Conservation (phyloP, 305 asterid species). For the Lippia alba region DNA sequence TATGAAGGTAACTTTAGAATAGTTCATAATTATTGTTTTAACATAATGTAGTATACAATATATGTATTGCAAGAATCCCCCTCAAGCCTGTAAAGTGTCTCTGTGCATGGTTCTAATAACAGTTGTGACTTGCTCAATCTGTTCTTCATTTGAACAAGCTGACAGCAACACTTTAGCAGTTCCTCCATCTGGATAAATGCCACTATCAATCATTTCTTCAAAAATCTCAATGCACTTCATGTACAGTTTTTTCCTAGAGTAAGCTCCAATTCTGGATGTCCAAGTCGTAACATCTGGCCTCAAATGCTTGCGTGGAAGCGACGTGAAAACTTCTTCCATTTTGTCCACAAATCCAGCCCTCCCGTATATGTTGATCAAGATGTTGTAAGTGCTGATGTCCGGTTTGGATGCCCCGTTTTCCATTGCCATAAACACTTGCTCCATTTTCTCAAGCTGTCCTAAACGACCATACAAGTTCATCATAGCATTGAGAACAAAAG, state of each 20-base stretch:
- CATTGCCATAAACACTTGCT: slow-evolving; percentile 58
- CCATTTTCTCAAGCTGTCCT: slow-evolving; percentile 84
- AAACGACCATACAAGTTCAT: slow-evolving; percentile 77
- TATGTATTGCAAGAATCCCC: not conserved
- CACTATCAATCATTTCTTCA: slow-evolving; percentile 86
- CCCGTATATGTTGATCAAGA: slow-evolving; percentile 76
- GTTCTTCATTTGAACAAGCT: slow-evolving; percentile 68
- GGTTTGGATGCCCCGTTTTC: slow-evolving; percentile 53
- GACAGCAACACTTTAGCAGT: slow-evolving; percentile 82
- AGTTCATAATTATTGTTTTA: too few relatives aligned
- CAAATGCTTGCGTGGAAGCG: slow-evolving; percentile 55
- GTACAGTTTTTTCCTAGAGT: slow-evolving; percentile 76
- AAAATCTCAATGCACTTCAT: slow-evolving; percentile 71
- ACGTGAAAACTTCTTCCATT: slow-evolving; percentile 73
- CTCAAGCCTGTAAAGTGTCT: slow-evolving; percentile 38
- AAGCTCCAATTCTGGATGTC: slow-evolving; percentile 82
- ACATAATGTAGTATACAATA: not conserved
- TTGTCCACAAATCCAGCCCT: slow-evolving; percentile 67
- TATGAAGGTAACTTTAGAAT: too few relatives aligned
- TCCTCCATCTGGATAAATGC: slow-evolving; percentile 85
- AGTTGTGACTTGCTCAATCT: slow-evolving; percentile 75
- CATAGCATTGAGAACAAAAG: slow-evolving; percentile 72
- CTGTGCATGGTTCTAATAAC: slow-evolving; percentile 75
- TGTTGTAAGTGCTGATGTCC: slow-evolving; percentile 79
- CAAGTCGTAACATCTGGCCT: slow-evolving; percentile 73